Percentiles rank a stretch among this genome's conserved stretches.
Conservation (phyloP, 2,329 filamentous ascomycete species). For the Colletotrichum aenigma region DNA sequence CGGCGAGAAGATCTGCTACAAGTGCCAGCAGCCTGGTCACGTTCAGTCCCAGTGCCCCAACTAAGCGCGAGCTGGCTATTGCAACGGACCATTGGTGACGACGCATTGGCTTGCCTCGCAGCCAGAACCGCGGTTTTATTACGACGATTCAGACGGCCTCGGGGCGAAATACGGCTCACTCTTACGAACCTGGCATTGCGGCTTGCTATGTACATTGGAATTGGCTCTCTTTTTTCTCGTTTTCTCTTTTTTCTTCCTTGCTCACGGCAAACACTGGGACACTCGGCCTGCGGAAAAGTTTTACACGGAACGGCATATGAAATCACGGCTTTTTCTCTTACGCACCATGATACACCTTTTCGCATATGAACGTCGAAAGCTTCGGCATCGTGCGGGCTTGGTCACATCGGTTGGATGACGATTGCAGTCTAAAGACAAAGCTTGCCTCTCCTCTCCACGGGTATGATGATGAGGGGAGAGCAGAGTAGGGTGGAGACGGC, state of each 20-base stretch:
- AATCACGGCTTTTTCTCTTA: constrained; percentile 21
- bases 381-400: constrained; percentile 12
- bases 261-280: constrained; percentile 19
- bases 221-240: background rate
- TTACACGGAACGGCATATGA: constrained; percentile 22
- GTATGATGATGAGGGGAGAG: background rate
- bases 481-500: constrained; percentile 4
- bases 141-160: constrained; percentile 3
- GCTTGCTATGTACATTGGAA: constrained; percentile 19
- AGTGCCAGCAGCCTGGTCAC: constrained; percentile 84
- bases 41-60: constrained; percentile 94
- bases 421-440: constrained; percentile 7
- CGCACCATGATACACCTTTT: constrained; percentile 22
- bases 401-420: constrained; percentile 21
- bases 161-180: constrained; percentile 7
- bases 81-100: constrained; percentile 17
- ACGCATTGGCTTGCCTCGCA: constrained; percentile 8
- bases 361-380: constrained; percentile 16
- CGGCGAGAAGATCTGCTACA: constrained; percentile 98
- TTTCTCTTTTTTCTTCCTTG: constrained; percentile 14
- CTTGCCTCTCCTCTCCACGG: constrained; percentile 7
- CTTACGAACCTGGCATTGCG: constrained; percentile 19
- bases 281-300: constrained; percentile 22
- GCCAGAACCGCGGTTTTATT: constrained; percentile 1
- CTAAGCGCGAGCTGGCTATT: constrained; percentile 36